Evolutionary conservation across 1,284 basidiomycete species (phyloP), one percentile per base, ranked within the genome.

Genomic region (Sporisorium scitamineum): DNA sequence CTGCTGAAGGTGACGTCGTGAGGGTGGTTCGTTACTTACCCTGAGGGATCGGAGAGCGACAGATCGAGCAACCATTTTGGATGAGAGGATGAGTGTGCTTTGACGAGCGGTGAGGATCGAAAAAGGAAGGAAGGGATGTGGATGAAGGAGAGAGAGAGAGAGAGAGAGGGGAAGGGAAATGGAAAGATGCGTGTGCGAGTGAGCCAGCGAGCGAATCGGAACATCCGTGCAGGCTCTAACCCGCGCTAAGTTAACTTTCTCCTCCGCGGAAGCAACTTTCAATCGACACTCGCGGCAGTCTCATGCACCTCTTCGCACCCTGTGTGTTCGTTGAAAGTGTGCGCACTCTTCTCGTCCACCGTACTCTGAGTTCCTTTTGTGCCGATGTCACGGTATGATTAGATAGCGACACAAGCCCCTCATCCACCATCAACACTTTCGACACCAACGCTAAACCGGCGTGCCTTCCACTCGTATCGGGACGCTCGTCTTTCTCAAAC

Each of bases 51-150:
- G 66, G 18, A 76, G 68, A 55, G 73, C 73, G 52, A 76, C 60
- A 51, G 69, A 76, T 59, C 73, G 68, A 61, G 73, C 73, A 54
- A 65, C 73, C 73, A 76, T 76, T 56, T 61, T 61, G 26, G n/a
- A 50, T 4, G 41, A 22, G 14, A 31, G 22, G n/a, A 31, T 13
- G 27, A 9, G 47, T 9, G n/a, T 42, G 41, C 41, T 42, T 42
- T 20, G n/a, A 42, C 44, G 44, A 47, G 18, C 18, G 18, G 47
- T 52, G 47, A 22, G 11, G 37, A 20, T 39, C 32, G 51, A 39
- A 53, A 9, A 47, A 39, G 47, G 61, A n/a, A 13, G 39, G 50
- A 44, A 31, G 24, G 51, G 37, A 50, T 53, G 24, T 47, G 52
- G 52, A 55, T 32, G 41, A 42, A 55, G 50, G 31, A 34, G n/a